Base-by-base conservation (phyloP, 176 grass and related monocot species). In the Juncus inflexus region DNA sequence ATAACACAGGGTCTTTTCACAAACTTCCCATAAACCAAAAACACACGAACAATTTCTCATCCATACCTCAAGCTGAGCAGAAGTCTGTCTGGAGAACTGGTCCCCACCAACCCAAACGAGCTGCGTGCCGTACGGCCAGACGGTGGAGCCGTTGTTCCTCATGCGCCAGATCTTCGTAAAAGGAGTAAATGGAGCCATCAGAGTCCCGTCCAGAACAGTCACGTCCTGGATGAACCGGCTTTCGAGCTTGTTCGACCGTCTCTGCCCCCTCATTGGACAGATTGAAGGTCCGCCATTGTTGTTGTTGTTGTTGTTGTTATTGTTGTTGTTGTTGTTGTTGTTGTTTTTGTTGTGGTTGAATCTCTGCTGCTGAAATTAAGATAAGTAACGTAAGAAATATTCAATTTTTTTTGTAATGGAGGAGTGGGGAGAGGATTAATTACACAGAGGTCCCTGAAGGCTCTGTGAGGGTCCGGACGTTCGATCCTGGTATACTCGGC, bases 101-200 rank as follows among this genome's bases (percentile, higher is more conserved):
- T 91, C 63, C 47, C 94, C 94, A 3, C 80, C 88, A 68, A 73
- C 62, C 88, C 88, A 97, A 39, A 68, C 12, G 70, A 97, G 85
- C 2, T 74, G 60, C 2, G 83, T 89, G 35, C 94, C 88, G 64
- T 49, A 91, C 0, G 94, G 88, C 94, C 94, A 97, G 10, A 28
- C 54, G 0, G 63, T 64, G 43, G 37, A 56, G 19, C 94, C 94
- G 72, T 65, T 84, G 74, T 97, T 97, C 40, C 62, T 50, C 72
- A 97, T 73, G 74, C 82, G 71, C 94, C 94, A 97, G 63, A 97
- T 78, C 70, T 97, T 91, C 4, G 75, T 91, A 60, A 97, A 91
- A 52, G 60, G 75, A 61, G 72, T 86, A 45, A 61, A 84, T 2
- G 94, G 88, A 4, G 82, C 55, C 72, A 97, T 77, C 61, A 77